These are phyloP conservation scores for Stygiomarasmius scandens DNA, from an alignment of 1,284 basidiomycete genomes.

Conservation along the genomic window DNA sequence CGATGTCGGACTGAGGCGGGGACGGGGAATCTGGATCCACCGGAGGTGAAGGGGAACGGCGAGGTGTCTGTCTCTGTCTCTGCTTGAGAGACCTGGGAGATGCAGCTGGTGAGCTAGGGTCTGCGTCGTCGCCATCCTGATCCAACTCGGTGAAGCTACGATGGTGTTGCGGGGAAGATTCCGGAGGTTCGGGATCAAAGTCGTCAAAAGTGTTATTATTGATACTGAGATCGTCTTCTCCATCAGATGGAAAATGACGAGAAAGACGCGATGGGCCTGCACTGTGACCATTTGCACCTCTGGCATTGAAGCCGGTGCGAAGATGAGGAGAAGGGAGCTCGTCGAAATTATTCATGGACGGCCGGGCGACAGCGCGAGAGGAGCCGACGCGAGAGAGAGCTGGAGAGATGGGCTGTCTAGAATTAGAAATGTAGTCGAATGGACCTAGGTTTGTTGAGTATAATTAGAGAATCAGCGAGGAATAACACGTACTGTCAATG, in stretches of 20 bases:
- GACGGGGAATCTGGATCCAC: constrained; percentile 15
- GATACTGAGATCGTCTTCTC: constrained; percentile 33
- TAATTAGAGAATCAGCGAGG: constrained; percentile 4
- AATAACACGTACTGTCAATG: constrained; percentile 53
- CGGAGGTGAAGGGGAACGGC: constrained; percentile 5
- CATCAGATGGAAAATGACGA: constrained; percentile 49
- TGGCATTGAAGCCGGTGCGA: constrained; percentile 34
- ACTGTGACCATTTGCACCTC: constrained; percentile 35
- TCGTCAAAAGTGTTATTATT: constrained; percentile 36
- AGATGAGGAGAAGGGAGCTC: constrained; percentile 65
- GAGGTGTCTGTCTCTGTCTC: background rate
- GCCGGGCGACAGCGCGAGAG: constrained; percentile 52
- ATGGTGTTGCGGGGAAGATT: constrained; percentile 35
- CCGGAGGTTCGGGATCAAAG: constrained; percentile 24
- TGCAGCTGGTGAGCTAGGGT: background rate
- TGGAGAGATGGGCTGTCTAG: constrained; percentile 48
- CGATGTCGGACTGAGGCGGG: constrained; percentile 29
- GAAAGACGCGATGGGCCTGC: constrained; percentile 40
- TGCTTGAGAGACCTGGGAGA: background rate
- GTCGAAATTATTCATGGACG: constrained; percentile 65
- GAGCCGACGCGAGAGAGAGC: constrained; percentile 50
- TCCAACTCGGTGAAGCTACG: constrained; percentile 52
- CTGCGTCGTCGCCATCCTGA: constrained; percentile 39
- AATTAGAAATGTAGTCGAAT: constrained; percentile 55
- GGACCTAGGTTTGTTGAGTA: constrained; percentile 42